Evolutionary conservation across 2,329 filamentous ascomycete species (phyloP), one percentile per base, ranked within the genome.

Genomic region (Neonectria coccinea): DNA sequence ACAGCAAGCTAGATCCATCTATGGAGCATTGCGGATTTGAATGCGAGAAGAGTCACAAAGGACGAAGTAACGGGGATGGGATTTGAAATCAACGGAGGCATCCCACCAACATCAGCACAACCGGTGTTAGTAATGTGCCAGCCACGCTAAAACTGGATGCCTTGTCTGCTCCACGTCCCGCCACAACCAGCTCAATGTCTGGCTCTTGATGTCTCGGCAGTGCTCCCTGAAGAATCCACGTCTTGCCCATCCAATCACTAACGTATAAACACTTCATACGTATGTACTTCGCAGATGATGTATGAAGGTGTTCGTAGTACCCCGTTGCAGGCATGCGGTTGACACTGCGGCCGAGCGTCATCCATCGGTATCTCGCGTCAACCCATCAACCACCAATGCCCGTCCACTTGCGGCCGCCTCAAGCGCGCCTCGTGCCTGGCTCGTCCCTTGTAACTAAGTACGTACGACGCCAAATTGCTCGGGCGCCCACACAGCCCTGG

Each of bases 381-480:
- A 50, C 63, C 52, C 55, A 51, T 51, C 62, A 58, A 59, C 31
- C 31, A 12, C 11, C 31, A 33, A 33, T 33, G 31, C 10, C 31
- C 45, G 62, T 45, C 52, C 67, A 65, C 29, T 60, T 51, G 55
- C 57, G 64, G 55, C 71, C 69, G 69, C 69, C 71, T 70, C 71
- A 70, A 68, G 64, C 69, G 67, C 66, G 63, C 60, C 68, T 67
- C 10, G 36, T 22, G 45, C 50, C 62, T 65, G 44, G 45, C 41
- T 33, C 29, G 29, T 39, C 20, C 11, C 36, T 31, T 33, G 47
- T 27, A 4, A 25, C 25, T 25, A 25, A 25, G 25, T 36, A 27
- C 31, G 45, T 36, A 27, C 31, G 45, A 20, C 16, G 25, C 31
- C 33, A 41, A 50, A 45, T 51, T 18, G 52, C 59, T 55, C 36